A percentile compares a stretch with the other conserved stretches of the same genome.
Evolutionary conservation across 78 protist species (phyloP).

Genomic region (Creolimax fragrantissima): DNA sequence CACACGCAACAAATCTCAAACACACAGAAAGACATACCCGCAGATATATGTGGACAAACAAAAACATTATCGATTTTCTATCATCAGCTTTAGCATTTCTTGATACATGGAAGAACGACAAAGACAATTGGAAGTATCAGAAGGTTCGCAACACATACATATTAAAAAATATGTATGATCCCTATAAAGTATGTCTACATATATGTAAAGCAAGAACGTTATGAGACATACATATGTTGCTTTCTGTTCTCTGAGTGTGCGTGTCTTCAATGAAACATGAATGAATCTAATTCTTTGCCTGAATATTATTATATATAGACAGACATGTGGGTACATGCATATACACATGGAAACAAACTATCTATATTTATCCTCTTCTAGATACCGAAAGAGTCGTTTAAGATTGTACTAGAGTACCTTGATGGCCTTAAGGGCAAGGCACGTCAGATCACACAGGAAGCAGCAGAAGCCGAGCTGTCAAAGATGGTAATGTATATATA

Average conservation of each 20-base stretch:
- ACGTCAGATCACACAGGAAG: not conserved
- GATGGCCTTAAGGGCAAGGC: slow-evolving; percentile 14
- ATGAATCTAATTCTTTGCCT: no score
- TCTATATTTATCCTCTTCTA: not conserved
- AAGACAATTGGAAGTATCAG: not conserved
- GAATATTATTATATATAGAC: no score
- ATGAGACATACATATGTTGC: no score
- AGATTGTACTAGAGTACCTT: slow-evolving; percentile 6
- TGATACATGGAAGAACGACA: not conserved
- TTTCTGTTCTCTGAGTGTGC: no score
- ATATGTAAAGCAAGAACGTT: no score
- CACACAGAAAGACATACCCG: not conserved
- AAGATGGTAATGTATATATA: no score
- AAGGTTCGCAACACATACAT: not conserved
- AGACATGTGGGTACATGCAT: no score
- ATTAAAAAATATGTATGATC: not conserved
- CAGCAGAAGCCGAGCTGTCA: not conserved
- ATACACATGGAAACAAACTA: no score
- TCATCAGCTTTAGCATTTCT: not conserved
- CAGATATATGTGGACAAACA: not conserved
- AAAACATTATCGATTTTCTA: not conserved
- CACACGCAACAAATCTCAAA: not conserved
- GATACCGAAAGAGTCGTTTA: slow-evolving; percentile 9
- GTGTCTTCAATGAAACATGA: no score
- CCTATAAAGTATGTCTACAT: not conserved